phyloP scores from a whole-genome alignment of 805 yeast genomes.

The Kodamaea laetipori region DNA sequence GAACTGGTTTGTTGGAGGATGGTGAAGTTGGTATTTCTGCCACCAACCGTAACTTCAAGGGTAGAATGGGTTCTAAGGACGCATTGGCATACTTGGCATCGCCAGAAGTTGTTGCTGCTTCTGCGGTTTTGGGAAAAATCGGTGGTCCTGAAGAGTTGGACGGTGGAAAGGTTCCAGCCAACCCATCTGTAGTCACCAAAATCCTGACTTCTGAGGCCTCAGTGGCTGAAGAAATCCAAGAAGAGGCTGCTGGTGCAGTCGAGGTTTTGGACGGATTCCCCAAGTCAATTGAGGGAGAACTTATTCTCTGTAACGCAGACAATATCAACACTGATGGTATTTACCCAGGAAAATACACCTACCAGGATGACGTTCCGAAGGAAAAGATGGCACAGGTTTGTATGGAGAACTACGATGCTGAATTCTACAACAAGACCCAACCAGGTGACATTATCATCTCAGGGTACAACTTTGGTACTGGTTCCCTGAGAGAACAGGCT shows the following conservation, averaged over 20 bases:
- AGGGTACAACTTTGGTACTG: constrained; percentile 97
- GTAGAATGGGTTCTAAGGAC: constrained; percentile 98
- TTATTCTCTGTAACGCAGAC: constrained; percentile 95
- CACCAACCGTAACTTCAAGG: constrained; percentile 97
- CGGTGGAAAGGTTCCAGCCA: constrained; percentile 51
- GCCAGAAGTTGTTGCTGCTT: constrained; percentile 98
- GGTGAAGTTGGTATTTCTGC: constrained; percentile 99
- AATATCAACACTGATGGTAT: constrained; percentile 97
- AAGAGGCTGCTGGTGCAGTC: constrained; percentile 44
- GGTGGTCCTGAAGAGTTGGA: constrained; percentile 87
- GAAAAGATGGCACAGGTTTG: constrained; percentile 98
- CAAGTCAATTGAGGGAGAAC: constrained; percentile 81
- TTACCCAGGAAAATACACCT: constrained; percentile 98
- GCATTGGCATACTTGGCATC: constrained; percentile 95
- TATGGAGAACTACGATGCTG: constrained; percentile 97
- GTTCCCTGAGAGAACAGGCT: constrained; percentile 98
- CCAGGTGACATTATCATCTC: constrained; percentile 88
- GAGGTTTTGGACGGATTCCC: constrained; percentile 92
- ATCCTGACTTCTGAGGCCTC: constrained; percentile 31
- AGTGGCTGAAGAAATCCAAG: constrained; percentile 34
- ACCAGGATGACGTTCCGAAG: constrained; percentile 93
- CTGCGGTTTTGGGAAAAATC: constrained; percentile 92
- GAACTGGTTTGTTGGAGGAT: constrained; percentile 87
- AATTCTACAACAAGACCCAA: constrained; percentile 76
- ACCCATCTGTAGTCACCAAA: constrained; percentile 52